Evolutionary conservation across 352 stramenopile species (phyloP).

Genomic region (Aphanomyces euteiches): DNA sequence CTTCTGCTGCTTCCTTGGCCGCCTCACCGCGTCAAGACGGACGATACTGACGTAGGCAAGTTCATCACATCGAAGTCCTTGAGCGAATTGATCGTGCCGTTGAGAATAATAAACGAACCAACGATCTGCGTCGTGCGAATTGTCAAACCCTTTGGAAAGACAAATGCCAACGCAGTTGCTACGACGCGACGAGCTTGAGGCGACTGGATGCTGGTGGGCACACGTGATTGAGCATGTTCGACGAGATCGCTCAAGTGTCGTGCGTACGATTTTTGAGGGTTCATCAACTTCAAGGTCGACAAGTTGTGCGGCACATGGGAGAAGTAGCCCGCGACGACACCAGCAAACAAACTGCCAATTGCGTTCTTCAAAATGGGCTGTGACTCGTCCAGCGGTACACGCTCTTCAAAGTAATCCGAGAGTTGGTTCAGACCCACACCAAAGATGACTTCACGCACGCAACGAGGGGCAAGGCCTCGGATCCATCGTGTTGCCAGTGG

Average conservation of each 20-base stretch:
- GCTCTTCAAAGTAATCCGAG: constrained; percentile 92
- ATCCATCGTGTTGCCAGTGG: constrained; percentile 85
- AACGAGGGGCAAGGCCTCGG: constrained; percentile 78
- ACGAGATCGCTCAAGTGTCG: constrained; percentile 85
- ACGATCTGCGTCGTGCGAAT: constrained; percentile 90
- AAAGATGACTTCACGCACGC: constrained; percentile 91
- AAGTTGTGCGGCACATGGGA: constrained; percentile 95
- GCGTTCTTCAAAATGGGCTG: constrained; percentile 84
- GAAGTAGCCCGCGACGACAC: constrained; percentile 90
- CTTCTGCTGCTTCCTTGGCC: neutral
- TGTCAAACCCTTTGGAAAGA: constrained; percentile 85
- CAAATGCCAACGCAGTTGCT: constrained; percentile 68
- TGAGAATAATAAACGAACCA: constrained; percentile 92
- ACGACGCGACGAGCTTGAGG: constrained; percentile 59
- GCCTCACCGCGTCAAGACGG: constrained; percentile 11
- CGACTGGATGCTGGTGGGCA: constrained; percentile 64
- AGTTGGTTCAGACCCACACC: constrained; percentile 92
- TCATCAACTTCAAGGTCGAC: constrained; percentile 94
- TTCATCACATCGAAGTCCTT: constrained; percentile 63
- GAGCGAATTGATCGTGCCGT: constrained; percentile 89
- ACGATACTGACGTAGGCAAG: constrained; percentile 22
- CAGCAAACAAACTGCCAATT: constrained; percentile 80
- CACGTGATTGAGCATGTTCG: constrained; percentile 71
- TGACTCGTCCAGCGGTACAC: constrained; percentile 59
- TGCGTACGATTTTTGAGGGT: constrained; percentile 83